phyloP scores from a whole-genome alignment of 805 yeast species.

The Hanseniaspora pseudoguilliermondii region DNA sequence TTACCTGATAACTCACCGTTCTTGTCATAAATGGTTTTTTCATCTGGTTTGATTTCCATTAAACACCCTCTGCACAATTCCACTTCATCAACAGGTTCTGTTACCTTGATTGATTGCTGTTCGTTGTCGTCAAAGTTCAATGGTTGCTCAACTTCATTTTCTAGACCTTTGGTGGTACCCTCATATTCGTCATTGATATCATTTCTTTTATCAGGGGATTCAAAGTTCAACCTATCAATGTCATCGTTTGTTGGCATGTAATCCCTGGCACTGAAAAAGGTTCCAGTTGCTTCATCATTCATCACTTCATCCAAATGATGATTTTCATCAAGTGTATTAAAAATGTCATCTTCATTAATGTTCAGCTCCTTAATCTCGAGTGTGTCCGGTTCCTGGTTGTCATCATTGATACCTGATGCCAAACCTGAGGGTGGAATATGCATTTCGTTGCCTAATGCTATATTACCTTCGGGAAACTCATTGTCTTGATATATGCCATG shows the following conservation, averaged over 20 bases:
- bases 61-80: conserved; percentile 77
- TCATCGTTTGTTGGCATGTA: not conserved
- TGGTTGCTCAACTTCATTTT: not conserved
- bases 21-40: conserved; percentile 64
- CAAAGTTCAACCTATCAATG: not conserved
- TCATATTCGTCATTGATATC: not conserved
- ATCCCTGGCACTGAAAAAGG: not conserved
- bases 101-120: not conserved
- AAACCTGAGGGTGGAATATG: conserved; percentile 1
- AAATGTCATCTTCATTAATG: not conserved
- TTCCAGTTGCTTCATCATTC: not conserved
- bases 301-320: not conserved
- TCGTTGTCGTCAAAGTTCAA: not conserved
- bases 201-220: not conserved
- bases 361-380: not conserved
- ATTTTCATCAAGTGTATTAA: not conserved
- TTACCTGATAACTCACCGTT: conserved; percentile 62
- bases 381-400: not conserved
- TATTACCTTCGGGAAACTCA: not conserved
- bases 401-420: not conserved
- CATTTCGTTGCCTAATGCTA: not conserved
- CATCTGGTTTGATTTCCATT: conserved; percentile 30
- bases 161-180: not conserved
- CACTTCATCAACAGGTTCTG: conserved; percentile 15
- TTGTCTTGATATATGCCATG: not conserved